Conservation (phyloP, 805 yeast species). For the Monosporozyma aerobia region DNA sequence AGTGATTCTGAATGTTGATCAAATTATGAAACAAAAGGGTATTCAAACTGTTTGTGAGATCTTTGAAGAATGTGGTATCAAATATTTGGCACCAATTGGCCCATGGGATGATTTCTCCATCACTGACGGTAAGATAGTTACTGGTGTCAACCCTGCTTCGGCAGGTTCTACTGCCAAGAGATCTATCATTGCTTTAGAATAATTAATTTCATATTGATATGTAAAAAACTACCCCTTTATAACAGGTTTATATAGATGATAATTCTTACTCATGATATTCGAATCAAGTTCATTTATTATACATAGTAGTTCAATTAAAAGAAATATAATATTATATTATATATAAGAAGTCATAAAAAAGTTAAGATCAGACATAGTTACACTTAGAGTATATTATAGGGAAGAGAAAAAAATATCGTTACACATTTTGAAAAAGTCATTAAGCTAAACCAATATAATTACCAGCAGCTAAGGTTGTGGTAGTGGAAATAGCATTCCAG, state of each 20-base stretch:
- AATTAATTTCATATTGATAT: not conserved
- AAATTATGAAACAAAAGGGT: slow-evolving; percentile 21
- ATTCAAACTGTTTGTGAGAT: slow-evolving; percentile 33
- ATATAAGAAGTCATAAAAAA: not conserved
- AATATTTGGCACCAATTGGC: slow-evolving; percentile 37
- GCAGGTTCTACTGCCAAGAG: slow-evolving; percentile 39
- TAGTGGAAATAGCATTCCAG: slow-evolving; percentile 30
- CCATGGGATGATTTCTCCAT: slow-evolving; percentile 45
- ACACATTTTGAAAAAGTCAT: not conserved
- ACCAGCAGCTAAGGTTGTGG: slow-evolving; percentile 32
- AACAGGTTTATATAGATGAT: not conserved
- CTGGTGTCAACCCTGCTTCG: slow-evolving; percentile 60
- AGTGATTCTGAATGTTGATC: slow-evolving; percentile 16
- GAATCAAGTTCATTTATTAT: too few species aligned
- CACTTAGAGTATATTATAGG: not conserved
- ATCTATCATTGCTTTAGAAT: slow-evolving; percentile 11
- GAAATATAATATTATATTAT: not conserved
- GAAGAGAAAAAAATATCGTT: not conserved
- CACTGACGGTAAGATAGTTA: slow-evolving; percentile 48
- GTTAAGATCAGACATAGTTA: not conserved
- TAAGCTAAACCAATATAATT: slow-evolving; percentile 29
- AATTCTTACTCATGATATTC: not conserved
- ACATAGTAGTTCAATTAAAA: not conserved
- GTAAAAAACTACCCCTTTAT: not conserved
- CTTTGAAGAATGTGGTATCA: slow-evolving; percentile 35